A percentile compares a stretch with the other conserved stretches of the same genome.
These are phyloP conservation scores for Pseudogymnoascus pannorum DNA, from an alignment of 2,329 filamentous ascomycete genomes.

Conservation along the genomic window DNA sequence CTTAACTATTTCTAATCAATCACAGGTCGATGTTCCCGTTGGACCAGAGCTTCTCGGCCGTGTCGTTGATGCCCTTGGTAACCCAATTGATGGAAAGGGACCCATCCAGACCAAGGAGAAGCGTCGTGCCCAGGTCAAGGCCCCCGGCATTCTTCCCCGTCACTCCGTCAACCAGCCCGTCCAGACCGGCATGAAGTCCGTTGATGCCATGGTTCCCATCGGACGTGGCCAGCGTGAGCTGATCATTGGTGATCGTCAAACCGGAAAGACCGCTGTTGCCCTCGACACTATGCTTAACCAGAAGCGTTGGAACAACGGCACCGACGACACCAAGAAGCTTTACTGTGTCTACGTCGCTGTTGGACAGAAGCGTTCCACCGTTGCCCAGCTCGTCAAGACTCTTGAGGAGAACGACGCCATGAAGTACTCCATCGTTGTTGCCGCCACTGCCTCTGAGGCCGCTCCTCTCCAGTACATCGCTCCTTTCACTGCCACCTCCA, in stretches of 20 bases:
- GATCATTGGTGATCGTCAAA: slow-evolving; percentile 99
- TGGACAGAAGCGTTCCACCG: slow-evolving; percentile 98
- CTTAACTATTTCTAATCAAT: slow-evolving; percentile 14
- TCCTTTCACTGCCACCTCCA: slow-evolving; percentile 64
- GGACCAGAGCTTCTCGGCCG: slow-evolving; percentile 88
- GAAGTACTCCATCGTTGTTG: slow-evolving; percentile 93
- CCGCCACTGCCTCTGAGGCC: slow-evolving; percentile 94
- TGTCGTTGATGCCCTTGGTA: slow-evolving; percentile 97
- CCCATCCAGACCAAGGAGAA: slow-evolving; percentile 86
- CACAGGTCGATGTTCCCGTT: slow-evolving; percentile 90
- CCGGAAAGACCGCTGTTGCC: slow-evolving; percentile 97
- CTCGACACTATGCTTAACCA: slow-evolving; percentile 99
- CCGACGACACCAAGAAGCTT: slow-evolving; percentile 94
- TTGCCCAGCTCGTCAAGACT: slow-evolving; percentile 98
- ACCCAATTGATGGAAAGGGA: slow-evolving; percentile 99
- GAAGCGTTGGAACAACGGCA: slow-evolving; percentile 88
- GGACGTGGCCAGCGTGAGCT: slow-evolving; percentile 99
- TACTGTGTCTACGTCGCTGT: slow-evolving; percentile 99
- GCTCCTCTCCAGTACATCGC: slow-evolving; percentile 90
- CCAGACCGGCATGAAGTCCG: slow-evolving; percentile 97
- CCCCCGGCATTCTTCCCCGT: slow-evolving; percentile 94
- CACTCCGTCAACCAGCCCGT: slow-evolving; percentile 97
- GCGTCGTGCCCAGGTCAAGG: slow-evolving; percentile 97
- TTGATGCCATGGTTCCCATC: slow-evolving; percentile 99
- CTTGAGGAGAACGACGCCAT: slow-evolving; percentile 99